A percentile compares a stretch with the other conserved stretches of the same genome.
These are phyloP conservation scores for Phytophthora sp. DNA, from an alignment of 352 stramenopile genomes.

Conservation along the genomic window DNA sequence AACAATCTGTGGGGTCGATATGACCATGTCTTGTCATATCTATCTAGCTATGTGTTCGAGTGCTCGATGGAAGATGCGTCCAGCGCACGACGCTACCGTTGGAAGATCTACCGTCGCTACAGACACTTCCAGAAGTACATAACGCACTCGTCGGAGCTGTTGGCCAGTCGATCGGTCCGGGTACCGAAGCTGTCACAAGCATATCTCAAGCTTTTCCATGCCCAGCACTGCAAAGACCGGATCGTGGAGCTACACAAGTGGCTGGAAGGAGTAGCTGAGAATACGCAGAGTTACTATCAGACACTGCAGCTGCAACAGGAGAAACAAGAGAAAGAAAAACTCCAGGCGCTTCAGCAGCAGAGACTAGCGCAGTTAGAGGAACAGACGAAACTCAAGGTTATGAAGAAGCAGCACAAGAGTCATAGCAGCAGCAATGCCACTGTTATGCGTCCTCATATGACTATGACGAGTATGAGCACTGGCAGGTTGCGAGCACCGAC, in stretches of 20 bases:
- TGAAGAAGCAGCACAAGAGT: slow-evolving; percentile 28
- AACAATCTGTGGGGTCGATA: no score
- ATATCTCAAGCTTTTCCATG: slow-evolving; percentile 84
- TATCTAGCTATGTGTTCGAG: slow-evolving; percentile 80
- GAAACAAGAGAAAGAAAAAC: slow-evolving; percentile 20
- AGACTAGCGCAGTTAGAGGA: slow-evolving; percentile 27
- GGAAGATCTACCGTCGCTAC: slow-evolving; percentile 89
- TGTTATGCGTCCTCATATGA: background rate
- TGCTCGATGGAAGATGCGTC: slow-evolving; percentile 49
- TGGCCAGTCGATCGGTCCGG: slow-evolving; percentile 47
- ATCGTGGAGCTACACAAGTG: slow-evolving; percentile 77
- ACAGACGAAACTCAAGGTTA: slow-evolving; percentile 19
- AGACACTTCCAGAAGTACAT: slow-evolving; percentile 84
- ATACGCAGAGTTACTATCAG: slow-evolving; percentile 65
- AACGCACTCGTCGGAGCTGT: slow-evolving; percentile 59
- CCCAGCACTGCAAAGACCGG: slow-evolving; percentile 79
- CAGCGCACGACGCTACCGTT: slow-evolving; percentile 45
- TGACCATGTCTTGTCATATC: no score
- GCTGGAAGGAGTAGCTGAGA: slow-evolving; percentile 70
- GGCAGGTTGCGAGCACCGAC: slow-evolving; percentile 14
- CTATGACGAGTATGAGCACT: slow-evolving; percentile 22
- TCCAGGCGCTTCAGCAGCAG: slow-evolving; percentile 32
- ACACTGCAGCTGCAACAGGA: slow-evolving; percentile 44
- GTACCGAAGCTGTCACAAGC: slow-evolving; percentile 73
- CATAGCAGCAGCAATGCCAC: slow-evolving; percentile 20